Evolutionary conservation across 192 early-diverging fungal genomes (phyloP).

Genomic region (Phlyctochytrium bullatum): DNA sequence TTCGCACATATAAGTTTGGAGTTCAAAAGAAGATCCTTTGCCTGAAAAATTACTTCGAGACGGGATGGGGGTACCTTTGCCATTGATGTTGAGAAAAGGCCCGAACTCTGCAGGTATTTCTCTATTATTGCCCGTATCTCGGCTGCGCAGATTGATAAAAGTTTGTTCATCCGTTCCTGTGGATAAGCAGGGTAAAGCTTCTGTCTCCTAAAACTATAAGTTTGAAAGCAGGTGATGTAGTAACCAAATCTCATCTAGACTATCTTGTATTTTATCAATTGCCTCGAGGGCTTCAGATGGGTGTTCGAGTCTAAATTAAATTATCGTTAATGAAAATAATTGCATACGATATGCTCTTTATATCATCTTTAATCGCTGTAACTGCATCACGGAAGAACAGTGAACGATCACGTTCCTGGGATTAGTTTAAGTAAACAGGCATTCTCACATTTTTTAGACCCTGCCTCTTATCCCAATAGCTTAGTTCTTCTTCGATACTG

Average conservation of each 20-base stretch:
- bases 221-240: neutral
- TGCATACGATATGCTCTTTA: constrained; percentile 21
- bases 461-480: constrained; percentile 26
- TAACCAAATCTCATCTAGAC: constrained; percentile 45
- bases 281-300: constrained; percentile 26
- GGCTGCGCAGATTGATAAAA: constrained; percentile 33
- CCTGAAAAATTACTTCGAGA: constrained; percentile 17
- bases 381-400: constrained; percentile 20
- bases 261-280: constrained; percentile 39
- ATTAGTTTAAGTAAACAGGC: neutral
- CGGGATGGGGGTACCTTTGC: constrained; percentile 17
- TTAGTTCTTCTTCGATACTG: constrained; percentile 31
- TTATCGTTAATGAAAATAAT: neutral
- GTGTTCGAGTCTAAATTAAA: constrained; percentile 5
- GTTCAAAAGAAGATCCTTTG: constrained; percentile 33
- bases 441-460: neutral
- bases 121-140: constrained; percentile 27
- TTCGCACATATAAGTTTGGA: constrained; percentile 20
- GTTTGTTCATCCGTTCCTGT: constrained; percentile 41
- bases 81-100: constrained; percentile 14
- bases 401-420: constrained; percentile 17
- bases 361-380: constrained; percentile 27
- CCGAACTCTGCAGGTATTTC: constrained; percentile 7
- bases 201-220: constrained; percentile 31
- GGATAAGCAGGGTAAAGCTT: constrained; percentile 30